Evolutionary conservation across 139 green algal genomes (phyloP).

Genomic region (Micractinium conductrix): DNA sequence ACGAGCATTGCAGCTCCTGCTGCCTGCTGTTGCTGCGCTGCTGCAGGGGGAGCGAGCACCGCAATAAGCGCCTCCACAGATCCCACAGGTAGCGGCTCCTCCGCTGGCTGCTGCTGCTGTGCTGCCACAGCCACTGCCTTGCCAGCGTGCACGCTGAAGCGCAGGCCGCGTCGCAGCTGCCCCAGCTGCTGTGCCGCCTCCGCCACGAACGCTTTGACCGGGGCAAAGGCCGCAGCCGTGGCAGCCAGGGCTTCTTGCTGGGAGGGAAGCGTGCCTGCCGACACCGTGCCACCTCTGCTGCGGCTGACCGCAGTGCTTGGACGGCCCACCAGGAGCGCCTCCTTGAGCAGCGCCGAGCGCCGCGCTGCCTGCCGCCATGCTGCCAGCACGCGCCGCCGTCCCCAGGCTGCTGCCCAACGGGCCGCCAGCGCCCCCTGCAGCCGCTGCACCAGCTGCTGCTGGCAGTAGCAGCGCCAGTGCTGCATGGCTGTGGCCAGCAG

Average conservation of each 20-base stretch:
- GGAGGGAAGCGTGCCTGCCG: not conserved
- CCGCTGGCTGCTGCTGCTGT: not conserved
- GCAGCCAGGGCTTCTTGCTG: not conserved
- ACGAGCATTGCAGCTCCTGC: not conserved
- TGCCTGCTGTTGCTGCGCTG: not conserved
- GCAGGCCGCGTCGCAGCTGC: constrained; percentile 2
- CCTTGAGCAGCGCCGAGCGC: constrained; percentile 13
- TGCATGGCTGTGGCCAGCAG: not conserved
- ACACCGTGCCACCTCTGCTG: not conserved
- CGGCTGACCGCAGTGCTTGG: too few relatives aligned
- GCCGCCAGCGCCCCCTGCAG: constrained; percentile 20
- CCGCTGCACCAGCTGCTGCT: constrained; percentile 17
- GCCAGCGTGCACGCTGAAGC: not conserved
- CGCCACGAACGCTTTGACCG: constrained; percentile 25
- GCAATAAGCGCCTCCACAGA: constrained; percentile 20
- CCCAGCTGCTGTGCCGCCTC: constrained; percentile 15
- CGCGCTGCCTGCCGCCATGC: constrained; percentile 11
- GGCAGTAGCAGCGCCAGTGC: constrained; percentile 34
- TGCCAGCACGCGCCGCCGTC: not conserved
- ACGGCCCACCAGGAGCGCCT: constrained; percentile 1
- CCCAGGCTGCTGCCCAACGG: constrained; percentile 18
- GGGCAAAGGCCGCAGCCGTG: not conserved
- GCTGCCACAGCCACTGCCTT: not conserved
- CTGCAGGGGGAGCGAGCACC: not conserved
- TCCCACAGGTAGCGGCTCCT: not conserved